phyloP scores from a whole-genome alignment of 306 rosid genomes.

The Erythrophleum fordii region DNA sequence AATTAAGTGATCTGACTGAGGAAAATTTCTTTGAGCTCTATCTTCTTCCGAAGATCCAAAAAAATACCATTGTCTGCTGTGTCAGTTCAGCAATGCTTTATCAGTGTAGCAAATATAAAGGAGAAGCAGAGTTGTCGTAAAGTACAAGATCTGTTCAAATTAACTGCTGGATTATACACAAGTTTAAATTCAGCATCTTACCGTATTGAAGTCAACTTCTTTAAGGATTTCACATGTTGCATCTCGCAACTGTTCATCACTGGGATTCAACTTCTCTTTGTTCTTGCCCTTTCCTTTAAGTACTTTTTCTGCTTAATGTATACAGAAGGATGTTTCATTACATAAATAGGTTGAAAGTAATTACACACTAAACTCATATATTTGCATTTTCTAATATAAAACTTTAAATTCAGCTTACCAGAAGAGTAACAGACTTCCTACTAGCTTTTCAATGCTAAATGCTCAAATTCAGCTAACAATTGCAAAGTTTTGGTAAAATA shows the following conservation, averaged over 20 bases:
- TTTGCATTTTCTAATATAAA: conserved; percentile 14
- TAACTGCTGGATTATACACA: not conserved
- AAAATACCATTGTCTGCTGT: not conserved
- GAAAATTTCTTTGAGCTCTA: not conserved
- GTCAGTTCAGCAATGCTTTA: conserved; percentile 10
- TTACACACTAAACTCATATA: conserved; percentile 7
- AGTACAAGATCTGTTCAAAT: not conserved
- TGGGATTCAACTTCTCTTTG: conserved; percentile 64
- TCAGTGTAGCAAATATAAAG: conserved; percentile 3
- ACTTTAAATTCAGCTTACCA: not conserved
- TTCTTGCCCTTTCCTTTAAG: conserved; percentile 70
- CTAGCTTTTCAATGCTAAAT: not conserved
- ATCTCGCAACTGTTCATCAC: conserved; percentile 74
- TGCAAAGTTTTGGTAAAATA: not conserved
- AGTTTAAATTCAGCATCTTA: conserved; percentile 45
- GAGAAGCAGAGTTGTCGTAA: not conserved
- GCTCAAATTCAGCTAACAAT: conserved; percentile 14
- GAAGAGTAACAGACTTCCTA: not conserved
- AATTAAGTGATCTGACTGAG: not conserved
- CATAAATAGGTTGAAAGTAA: not conserved
- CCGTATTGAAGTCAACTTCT: conserved; percentile 98
- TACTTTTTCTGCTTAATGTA: conserved; percentile 60
- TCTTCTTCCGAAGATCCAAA: not conserved
- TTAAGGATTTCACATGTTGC: conserved; percentile 91
- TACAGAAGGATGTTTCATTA: conserved; percentile 28